Base-by-base conservation (phyloP, 176 grass and related monocot species). In the Zoysia pacifica region DNA sequence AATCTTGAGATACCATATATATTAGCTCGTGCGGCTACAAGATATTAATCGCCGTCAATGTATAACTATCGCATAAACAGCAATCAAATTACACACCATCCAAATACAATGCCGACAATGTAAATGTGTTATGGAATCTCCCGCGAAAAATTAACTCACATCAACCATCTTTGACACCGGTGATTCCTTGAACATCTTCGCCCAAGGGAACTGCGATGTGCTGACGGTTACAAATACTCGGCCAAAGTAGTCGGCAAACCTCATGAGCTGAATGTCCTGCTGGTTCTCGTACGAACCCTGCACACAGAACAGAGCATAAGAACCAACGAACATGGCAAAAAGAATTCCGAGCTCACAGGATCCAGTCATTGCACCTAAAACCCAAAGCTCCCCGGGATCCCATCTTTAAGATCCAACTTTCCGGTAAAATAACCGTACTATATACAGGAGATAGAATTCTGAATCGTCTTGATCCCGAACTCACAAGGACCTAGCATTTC, bases 151-250 rank as follows among this genome's bases (percentile, higher is more conserved):
- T 7, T 68, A 70, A 72, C 90, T 90, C 86, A 99, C 97, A 12
- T 99, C 97, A 46, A 89, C 79, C 79, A 93, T 91, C 82, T 96
- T 99, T 35, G 90, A 73, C 79, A 99, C 70, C 0, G 82, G 82
- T 15, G 90, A 99, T 80, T 99, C 97, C 65, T 99, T 99, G 73
- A 99, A 99, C 73, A 99, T 90, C 81, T 99, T 99, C 2, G 89
- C 79, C 97, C 93, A 99, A 0, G 97, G 93, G 62, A 99, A 99
- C 84, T 99, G 97, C 0, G 88, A 60, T 2, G 86, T 73, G 2
- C 86, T 96, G n/a, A 99, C 93, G 11, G 72, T 82, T n/a, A 72
- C 79, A 63, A 99, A 93, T 12, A 88, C 83, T 5, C 88, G 67
- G 50, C 90, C 97, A 71, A 99, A 99, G 83, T 96, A 99, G 72